Percentiles rank a stretch among this genome's conserved stretches.
These are phyloP conservation scores for Sporothrix mexicana DNA, from an alignment of 2,329 filamentous ascomycete species.

Conservation along the genomic window DNA sequence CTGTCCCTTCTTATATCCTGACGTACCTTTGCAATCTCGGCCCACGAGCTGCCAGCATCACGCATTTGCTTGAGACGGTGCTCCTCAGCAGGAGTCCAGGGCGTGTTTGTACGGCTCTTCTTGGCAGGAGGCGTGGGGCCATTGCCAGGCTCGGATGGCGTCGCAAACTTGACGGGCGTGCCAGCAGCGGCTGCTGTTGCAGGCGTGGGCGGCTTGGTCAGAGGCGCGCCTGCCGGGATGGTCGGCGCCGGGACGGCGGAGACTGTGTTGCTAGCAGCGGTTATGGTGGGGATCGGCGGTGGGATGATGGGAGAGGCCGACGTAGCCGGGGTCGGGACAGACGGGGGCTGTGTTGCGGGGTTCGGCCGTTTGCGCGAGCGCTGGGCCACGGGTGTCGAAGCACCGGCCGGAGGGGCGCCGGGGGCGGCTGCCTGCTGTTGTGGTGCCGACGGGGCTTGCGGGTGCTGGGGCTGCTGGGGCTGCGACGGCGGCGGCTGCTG, in stretches of 20 bases:
- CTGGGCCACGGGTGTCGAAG: slow-evolving; percentile 42
- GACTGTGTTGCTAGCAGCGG: slow-evolving; percentile 44
- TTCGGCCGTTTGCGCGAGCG: slow-evolving; percentile 52
- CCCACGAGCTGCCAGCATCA: slow-evolving; percentile 92
- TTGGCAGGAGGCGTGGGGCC: slow-evolving; percentile 66
- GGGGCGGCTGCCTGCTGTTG: slow-evolving; percentile 38
- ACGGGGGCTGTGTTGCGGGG: slow-evolving; percentile 39
- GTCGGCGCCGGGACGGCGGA: slow-evolving; percentile 43
- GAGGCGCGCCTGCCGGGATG: slow-evolving; percentile 48
- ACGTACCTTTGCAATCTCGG: slow-evolving; percentile 92
- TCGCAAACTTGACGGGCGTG: slow-evolving; percentile 35
- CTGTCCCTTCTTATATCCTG: no score
- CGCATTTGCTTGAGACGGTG: slow-evolving; percentile 91
- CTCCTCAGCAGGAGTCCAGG: slow-evolving; percentile 96
- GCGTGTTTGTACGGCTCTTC: slow-evolving; percentile 97
- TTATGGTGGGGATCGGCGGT: slow-evolving; percentile 39
- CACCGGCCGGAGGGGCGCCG: slow-evolving; percentile 37
- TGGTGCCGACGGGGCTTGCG: slow-evolving; percentile 41
- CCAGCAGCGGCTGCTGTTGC: slow-evolving; percentile 36
- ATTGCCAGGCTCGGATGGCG: slow-evolving; percentile 44
- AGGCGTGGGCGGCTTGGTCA: slow-evolving; percentile 37
- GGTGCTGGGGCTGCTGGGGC: slow-evolving; percentile 38
- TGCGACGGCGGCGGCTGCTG: slow-evolving; percentile 42
- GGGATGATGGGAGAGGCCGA: slow-evolving; percentile 38
- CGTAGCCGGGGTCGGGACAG: slow-evolving; percentile 28